Conservation (phyloP, 257 asterid species). For the Solanum neorickii region DNA sequence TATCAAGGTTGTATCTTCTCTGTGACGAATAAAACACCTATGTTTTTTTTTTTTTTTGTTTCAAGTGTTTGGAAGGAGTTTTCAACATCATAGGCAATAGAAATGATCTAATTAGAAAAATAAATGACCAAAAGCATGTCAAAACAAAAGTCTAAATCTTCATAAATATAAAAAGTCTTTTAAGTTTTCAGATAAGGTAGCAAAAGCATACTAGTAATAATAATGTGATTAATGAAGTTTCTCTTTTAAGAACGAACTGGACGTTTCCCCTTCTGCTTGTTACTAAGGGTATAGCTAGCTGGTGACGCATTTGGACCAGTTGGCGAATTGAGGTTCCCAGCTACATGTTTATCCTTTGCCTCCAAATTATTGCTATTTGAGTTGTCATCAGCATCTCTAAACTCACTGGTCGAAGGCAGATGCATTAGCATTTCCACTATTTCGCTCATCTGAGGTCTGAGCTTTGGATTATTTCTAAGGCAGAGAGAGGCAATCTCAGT, state of each 20-base stretch:
- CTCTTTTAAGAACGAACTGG: neutral
- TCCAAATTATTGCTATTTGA: conserved; percentile 22
- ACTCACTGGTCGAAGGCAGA: conserved; percentile 39
- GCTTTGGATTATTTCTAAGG: conserved; percentile 56
- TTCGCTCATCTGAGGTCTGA: conserved; percentile 66
- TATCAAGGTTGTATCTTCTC: neutral
- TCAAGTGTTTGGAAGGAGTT: neutral
- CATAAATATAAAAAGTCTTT: neutral
- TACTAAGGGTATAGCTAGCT: conserved; percentile 13
- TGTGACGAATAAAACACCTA: neutral
- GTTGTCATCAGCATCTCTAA: conserved; percentile 18
- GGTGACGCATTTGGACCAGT: conserved; percentile 37
- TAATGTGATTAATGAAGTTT: neutral
- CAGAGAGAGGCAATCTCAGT: conserved; percentile 63
- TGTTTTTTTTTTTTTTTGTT: neutral
- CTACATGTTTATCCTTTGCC: conserved; percentile 22
- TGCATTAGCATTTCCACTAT: conserved; percentile 59
- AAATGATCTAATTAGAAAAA: neutral
- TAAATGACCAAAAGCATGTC: neutral
- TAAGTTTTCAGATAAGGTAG: neutral
- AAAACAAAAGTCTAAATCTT: neutral
- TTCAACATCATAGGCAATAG: neutral
- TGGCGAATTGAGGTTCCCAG: conserved; percentile 32
- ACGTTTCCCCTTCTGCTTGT: conserved; percentile 6
- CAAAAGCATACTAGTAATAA: neutral